These are phyloP conservation scores for Graphiopsis chlorocephala DNA, from an alignment of 2,329 filamentous ascomycete species.

Conservation along the genomic window DNA sequence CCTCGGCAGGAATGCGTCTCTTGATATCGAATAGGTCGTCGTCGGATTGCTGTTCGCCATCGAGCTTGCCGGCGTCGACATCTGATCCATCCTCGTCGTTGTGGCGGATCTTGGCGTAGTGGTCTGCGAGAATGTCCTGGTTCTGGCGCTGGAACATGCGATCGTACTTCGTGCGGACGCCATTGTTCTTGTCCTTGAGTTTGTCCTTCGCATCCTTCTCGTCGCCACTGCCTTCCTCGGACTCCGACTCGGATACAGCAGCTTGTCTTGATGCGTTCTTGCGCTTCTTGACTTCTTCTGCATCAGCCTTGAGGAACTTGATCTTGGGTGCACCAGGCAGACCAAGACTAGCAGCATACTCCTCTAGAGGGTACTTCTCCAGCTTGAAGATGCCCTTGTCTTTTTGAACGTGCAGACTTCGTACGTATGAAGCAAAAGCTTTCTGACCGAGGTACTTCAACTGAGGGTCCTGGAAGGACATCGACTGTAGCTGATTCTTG, in stretches of 20 bases:
- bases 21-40: constrained; percentile 88
- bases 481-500: constrained; percentile 79
- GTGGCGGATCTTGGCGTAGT: constrained; percentile 83
- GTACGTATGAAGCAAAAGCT: constrained; percentile 86
- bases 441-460: constrained; percentile 95
- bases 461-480: constrained; percentile 93
- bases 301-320: constrained; percentile 87
- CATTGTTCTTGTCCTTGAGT: constrained; percentile 56
- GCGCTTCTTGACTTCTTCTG: constrained; percentile 77
- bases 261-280: constrained; percentile 77
- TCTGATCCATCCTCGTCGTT: constrained; percentile 63
- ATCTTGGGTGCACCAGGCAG: constrained; percentile 89
- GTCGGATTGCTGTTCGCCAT: constrained; percentile 44
- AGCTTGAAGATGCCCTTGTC: constrained; percentile 91
- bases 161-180: constrained; percentile 88
- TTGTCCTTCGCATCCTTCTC: constrained; percentile 52
- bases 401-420: constrained; percentile 81
- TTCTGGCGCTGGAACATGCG: constrained; percentile 97
- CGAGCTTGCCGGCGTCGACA: constrained; percentile 3
- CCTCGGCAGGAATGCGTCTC: constrained; percentile 50
- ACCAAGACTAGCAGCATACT: constrained; percentile 79
- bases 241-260: constrained; percentile 58
- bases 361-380: constrained; percentile 78
- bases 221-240: constrained; percentile 56
- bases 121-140: constrained; percentile 89